Base-by-base conservation (phyloP, 257 asterid genomes). In the Apocynum venetum region DNA sequence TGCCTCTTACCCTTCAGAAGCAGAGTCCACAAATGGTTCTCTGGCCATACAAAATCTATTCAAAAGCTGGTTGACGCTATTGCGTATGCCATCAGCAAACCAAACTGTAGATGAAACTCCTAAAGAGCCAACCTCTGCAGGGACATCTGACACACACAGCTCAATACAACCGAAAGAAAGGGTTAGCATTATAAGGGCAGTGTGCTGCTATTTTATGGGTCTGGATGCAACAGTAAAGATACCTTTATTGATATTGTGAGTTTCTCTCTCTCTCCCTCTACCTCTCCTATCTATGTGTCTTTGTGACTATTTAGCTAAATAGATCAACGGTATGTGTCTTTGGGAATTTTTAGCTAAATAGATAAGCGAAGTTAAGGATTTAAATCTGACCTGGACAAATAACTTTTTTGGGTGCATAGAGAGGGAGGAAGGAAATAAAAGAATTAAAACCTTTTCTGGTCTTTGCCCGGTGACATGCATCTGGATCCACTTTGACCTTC, bases 231-330 rank as follows among this genome's bases (percentile, higher is more conserved):
- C 97, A 38, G 81, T 95, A 77, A 90, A 86, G 84, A 84, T 93
- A 76, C 96, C 94, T 56, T 77, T 95, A 78, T 76, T 93, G 86
- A 79, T 89, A 73, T 90, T 89, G 98, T 95, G 90, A 91, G 98
- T 87, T 43, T 69, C 25, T 25, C 31, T 25, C 31, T 25, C 61
- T 31, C 53, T 66, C 55, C 67, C 14, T 66, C 20, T 68, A 4
- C 19, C 3, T 6, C 4, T 56, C 72, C 19, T 60, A 17, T 51
- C 56, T 78, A 35, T 68, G 3, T 2, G 36, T 15, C 49, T 15
- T 14, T 65, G 11, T 15, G 71, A 11, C 44, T 65, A 38, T 25
- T 38, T 65, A 13, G 48, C 48, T 14, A 65, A 65, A 36, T 65
- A 41, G 47, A 65, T 2, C 9, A 35, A 10, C 68, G 4, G 73